phyloP scores from a whole-genome alignment of 2,329 filamentous ascomycete genomes.

The Fusarium coffeatum region DNA sequence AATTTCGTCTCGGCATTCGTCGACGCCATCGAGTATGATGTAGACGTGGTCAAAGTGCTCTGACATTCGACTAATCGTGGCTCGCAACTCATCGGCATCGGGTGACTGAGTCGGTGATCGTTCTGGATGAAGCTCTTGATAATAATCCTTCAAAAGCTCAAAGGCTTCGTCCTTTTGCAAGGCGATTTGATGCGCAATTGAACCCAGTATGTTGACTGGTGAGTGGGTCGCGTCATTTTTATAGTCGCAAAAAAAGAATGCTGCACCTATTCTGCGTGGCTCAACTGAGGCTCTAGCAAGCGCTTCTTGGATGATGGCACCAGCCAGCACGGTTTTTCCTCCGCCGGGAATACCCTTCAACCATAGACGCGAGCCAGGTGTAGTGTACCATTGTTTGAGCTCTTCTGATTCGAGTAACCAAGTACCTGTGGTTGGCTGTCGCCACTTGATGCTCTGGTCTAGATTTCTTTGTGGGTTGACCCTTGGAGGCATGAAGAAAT shows the following conservation, averaged over 20 bases:
- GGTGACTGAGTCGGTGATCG: neutral
- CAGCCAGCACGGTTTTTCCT: conserved; percentile 23
- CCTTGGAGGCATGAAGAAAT: conserved; percentile 1
- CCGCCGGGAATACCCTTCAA: conserved; percentile 21
- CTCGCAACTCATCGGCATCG: neutral
- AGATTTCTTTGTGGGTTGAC: neutral
- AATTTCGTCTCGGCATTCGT: conserved; percentile 1
- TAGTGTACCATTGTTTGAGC: conserved; percentile 1
- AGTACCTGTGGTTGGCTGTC: conserved; percentile 7
- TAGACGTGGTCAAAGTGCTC: neutral
- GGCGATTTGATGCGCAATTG: conserved; percentile 15
- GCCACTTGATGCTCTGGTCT: neutral
- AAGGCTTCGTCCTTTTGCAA: conserved; percentile 18
- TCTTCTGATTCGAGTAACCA: conserved; percentile 11
- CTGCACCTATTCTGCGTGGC: neutral
- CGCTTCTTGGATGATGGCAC: conserved; percentile 12
- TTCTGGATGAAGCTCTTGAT: conserved; percentile 3
- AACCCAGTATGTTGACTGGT: neutral
- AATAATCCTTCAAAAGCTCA: neutral
- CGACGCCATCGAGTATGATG: neutral
- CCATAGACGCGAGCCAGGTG: conserved; percentile 11
- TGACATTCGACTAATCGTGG: neutral
- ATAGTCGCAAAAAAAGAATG: conserved; percentile 33
- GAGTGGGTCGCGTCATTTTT: neutral
- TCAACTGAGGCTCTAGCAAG: neutral